A percentile compares a stretch with the other conserved stretches of the same genome.
Conservation (phyloP, 768 basidiomycete genomes). For the Pleurotus djamor region DNA sequence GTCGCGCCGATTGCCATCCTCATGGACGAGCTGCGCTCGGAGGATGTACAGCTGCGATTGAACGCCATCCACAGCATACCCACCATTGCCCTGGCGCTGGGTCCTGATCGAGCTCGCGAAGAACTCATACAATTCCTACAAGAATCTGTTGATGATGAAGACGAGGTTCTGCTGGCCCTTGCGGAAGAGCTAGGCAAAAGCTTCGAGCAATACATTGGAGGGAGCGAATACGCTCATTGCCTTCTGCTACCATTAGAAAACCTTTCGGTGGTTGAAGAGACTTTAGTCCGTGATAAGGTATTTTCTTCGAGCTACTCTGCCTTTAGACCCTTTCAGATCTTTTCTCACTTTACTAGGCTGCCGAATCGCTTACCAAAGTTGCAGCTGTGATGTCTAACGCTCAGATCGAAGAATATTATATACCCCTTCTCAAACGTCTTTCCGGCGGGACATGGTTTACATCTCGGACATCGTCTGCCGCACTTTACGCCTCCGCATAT, state of each 20-base stretch:
- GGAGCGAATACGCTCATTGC: conserved; percentile 81
- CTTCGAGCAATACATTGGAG: conserved; percentile 95
- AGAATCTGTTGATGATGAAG: conserved; percentile 99
- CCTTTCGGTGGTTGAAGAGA: conserved; percentile 95
- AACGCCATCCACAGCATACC: conserved; percentile 97
- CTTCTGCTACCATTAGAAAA: conserved; percentile 92
- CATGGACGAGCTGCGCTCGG: conserved; percentile 97
- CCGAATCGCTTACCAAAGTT: conserved; percentile 93
- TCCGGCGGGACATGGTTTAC: conserved; percentile 99
- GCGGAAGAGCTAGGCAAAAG: conserved; percentile 92
- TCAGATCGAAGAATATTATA: conserved; percentile 87
- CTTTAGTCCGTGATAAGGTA: conserved; percentile 96
- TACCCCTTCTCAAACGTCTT: conserved; percentile 87
- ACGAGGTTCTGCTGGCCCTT: conserved; percentile 93
- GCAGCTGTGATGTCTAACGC: conserved; percentile 70
- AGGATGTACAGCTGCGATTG: conserved; percentile 94
- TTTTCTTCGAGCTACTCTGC: conserved; percentile 9
- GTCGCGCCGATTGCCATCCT: conserved; percentile 95
- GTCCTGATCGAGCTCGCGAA: conserved; percentile 90
- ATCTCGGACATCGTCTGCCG: conserved; percentile 92
- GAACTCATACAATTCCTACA: conserved; percentile 97
- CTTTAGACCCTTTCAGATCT: not conserved
- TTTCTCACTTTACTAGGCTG: conserved; percentile 55
- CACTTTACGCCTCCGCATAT: conserved; percentile 91
- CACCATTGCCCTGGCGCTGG: conserved; percentile 96